Evolutionary conservation across 148 eudicot genomes (phyloP), one percentile per base, ranked within the genome.

Genomic region (Amaranthus palmeri): DNA sequence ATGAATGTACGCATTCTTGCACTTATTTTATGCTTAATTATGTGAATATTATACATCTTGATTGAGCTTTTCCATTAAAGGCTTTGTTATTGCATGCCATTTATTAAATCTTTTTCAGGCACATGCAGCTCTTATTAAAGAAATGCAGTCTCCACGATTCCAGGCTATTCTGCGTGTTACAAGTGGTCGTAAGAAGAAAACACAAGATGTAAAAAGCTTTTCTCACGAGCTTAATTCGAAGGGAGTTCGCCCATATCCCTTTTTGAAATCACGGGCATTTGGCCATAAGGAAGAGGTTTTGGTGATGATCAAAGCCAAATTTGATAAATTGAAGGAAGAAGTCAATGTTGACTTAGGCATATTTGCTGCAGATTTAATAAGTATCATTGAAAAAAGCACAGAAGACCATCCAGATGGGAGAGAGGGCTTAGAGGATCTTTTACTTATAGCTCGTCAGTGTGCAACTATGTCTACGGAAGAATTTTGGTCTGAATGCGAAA

Each of bases 141-240:
- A 95, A 83, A 85, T 92, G 81, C 96, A 92, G 81, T 92, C 99
- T 71, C 99, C 99, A 48, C 88, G 99, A 15, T 90, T 95, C 75
- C 96, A 85, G 78, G 97, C 99, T 71, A 79, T 92, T 70, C 51
- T 96, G 59, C 96, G 92, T 75, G 82, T 85, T 68, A 96, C 97
- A 12, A 92, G 99, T 74, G 93, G 90, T 44, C 88, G 97, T 59
- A 89, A 78, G 78, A 96, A 85, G 84, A 90, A 85, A 86, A 80
- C 77, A 15, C 85, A 87, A 4, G 96, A 90, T 66, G 78, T 96
- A 80, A 96, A 96, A 84, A 96, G 99, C 81, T 96, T 96, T 83
- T 96, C 99, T 65, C 99, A 96, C 68, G 99, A 96, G 69, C 96
- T 96, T 45, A 88, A 96, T 84, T 96, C 99, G 51, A 96, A 92